Base-by-base conservation (phyloP, 73 alveolate genomes). In the Paramecium bursaria region DNA sequence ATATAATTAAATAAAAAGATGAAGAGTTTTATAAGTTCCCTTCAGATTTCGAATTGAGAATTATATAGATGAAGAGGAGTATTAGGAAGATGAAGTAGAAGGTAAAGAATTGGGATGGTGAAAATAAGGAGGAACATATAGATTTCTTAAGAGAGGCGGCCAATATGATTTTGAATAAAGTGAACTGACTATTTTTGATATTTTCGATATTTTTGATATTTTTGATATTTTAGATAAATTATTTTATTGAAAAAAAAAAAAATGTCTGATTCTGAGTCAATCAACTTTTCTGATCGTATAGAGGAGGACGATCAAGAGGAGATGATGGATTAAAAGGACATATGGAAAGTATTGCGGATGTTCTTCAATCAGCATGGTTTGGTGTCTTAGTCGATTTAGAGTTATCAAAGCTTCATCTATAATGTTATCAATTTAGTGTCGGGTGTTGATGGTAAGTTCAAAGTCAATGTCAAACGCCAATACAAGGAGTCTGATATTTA, bases 321-420 rank as follows among this genome's bases (percentile, higher is more conserved):
- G 53, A 86, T 74, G 53, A 79, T 90, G 50, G 77, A 87, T 25
- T 75, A 85, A 21, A 76, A 90, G 30, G 95, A 90, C 35, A 74
- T 88, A 42, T 90, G 95, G 95, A 90, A 86, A 57, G 95, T 90
- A 14, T 55, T 86, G 14, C 52, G 73, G 15, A 87, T 91, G 50
- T 90, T 52, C 75, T 90, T 90, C 73, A 48, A 75, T 10, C 86
- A 86, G 27, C 92, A 86, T 75, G 95, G 95, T 11, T 42, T 90
- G 35, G 90, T 90, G 1, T 86, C 95, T 19, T 88, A 90, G 46
- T 91, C 85, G 75, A 85, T 90, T 15, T 87, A 76, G 23, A 85
- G 92, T 30, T 90, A 86, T 90, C 79, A 90, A 86, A 86, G 86
- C 51, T 90, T 86, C 48, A 54, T 90, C 19, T 75, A 86, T 10